phyloP scores from a whole-genome alignment of 495 filamentous ascomycete species.

The Penicillium malachiteum region DNA sequence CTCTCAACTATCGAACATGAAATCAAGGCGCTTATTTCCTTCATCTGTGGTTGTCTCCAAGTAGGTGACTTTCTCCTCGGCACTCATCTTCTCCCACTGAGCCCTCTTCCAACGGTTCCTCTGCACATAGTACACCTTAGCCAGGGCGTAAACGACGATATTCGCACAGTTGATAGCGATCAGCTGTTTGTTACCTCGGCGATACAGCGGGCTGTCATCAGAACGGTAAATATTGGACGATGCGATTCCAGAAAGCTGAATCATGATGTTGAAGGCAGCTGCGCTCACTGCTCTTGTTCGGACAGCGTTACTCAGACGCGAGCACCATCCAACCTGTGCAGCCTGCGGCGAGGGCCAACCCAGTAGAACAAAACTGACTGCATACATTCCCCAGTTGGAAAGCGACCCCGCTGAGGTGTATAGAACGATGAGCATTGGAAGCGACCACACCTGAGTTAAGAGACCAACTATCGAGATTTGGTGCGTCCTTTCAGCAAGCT shows the following conservation, averaged over 20 bases:
- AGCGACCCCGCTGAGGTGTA: neutral
- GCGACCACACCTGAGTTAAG: constrained; percentile 55
- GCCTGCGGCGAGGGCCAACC: constrained; percentile 23
- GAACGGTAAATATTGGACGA: constrained; percentile 56
- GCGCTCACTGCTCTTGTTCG: constrained; percentile 55
- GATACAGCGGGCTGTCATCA: constrained; percentile 59
- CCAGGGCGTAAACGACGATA: constrained; percentile 36
- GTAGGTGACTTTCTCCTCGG: constrained; percentile 30
- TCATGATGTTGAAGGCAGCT: constrained; percentile 56
- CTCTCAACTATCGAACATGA: constrained; percentile 28
- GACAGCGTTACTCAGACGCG: constrained; percentile 57
- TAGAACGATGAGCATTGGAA: constrained; percentile 52
- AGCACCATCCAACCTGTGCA: constrained; percentile 39
- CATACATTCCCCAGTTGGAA: constrained; percentile 12
- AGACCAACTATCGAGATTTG: constrained; percentile 35
- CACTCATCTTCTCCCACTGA: constrained; percentile 30
- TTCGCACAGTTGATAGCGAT: constrained; percentile 46
- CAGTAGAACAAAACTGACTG: neutral
- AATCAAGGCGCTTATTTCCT: constrained; percentile 42
- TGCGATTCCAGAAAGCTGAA: constrained; percentile 52
- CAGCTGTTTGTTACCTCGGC: constrained; percentile 51
- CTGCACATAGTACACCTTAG: constrained; percentile 44
- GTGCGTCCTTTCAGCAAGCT: constrained; percentile 38
- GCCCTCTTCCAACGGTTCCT: constrained; percentile 31
- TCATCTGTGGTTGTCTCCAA: constrained; percentile 36